phyloP scores from a whole-genome alignment of 2,329 filamentous ascomycete genomes.

The Aspergillus novofumigatus region DNA sequence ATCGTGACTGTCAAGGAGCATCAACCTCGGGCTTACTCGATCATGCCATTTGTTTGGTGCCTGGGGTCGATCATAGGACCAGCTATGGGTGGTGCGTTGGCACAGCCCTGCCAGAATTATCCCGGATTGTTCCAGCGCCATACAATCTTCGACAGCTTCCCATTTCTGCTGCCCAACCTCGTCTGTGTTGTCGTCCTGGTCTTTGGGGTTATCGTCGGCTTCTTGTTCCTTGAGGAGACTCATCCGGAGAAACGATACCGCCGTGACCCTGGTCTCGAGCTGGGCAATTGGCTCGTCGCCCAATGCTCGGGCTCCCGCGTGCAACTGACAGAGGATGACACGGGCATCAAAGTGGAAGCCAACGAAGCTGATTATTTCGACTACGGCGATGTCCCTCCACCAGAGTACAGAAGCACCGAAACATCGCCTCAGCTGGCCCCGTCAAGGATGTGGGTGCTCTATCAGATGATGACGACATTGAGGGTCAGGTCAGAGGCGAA shows the following conservation, averaged over 20 bases:
- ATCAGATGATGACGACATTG: conserved; percentile 37
- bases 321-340: conserved; percentile 20
- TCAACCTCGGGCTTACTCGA: conserved; percentile 89
- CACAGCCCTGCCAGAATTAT: conserved; percentile 79
- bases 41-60: conserved; percentile 98
- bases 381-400: conserved; percentile 59
- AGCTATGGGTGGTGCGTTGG: conserved; percentile 83
- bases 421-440: conserved; percentile 49
- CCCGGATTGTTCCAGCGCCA: conserved; percentile 67
- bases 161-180: conserved; percentile 89
- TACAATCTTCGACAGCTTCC: conserved; percentile 78
- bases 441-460: conserved; percentile 25
- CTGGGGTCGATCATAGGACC: conserved; percentile 93
- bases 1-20: conserved; percentile 90
- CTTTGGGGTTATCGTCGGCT: conserved; percentile 70
- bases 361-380: conserved; percentile 47
- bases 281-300: conserved; percentile 65
- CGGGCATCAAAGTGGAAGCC: conserved; percentile 49
- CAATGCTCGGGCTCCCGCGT: conserved; percentile 26
- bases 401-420: conserved; percentile 62
- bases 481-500: conserved; percentile 39
- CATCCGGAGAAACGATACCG: conserved; percentile 75
- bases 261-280: conserved; percentile 69
- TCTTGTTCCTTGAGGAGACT: conserved; percentile 91
- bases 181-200: conserved; percentile 77